These are phyloP conservation scores for Austropuccinia psidii DNA, from an alignment of 1,284 basidiomycete genomes.

Conservation along the genomic window DNA sequence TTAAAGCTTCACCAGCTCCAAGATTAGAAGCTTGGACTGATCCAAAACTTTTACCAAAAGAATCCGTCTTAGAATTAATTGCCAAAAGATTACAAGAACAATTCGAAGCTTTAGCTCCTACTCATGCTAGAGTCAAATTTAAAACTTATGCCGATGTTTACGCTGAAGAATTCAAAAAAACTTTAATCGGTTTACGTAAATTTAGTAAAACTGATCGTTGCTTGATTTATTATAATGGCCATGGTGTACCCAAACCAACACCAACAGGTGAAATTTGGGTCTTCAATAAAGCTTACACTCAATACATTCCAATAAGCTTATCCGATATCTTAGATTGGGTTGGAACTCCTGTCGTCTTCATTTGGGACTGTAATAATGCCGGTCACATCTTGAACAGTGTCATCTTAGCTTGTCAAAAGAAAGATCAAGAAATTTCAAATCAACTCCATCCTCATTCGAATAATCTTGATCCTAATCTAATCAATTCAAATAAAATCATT, in stretches of 20 bases:
- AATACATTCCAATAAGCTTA: constrained; percentile 35
- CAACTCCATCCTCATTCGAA: background rate
- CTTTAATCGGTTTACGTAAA: constrained; percentile 31
- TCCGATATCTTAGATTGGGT: constrained; percentile 33
- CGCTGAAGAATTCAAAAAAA: constrained; percentile 34
- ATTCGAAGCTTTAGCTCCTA: constrained; percentile 33
- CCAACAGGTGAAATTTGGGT: constrained; percentile 35
- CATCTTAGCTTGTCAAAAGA: background rate
- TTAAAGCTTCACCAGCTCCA: constrained; percentile 33
- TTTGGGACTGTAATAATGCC: constrained; percentile 37
- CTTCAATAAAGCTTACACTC: constrained; percentile 36
- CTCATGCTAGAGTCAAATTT: constrained; percentile 32
- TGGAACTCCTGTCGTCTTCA: constrained; percentile 27
- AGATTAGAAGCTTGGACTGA: constrained; percentile 35
- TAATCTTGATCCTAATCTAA: background rate
- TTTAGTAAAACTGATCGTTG: constrained; percentile 23
- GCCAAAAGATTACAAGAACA: constrained; percentile 27
- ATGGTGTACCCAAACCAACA: constrained; percentile 35
- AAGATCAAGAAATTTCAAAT: constrained; percentile 11
- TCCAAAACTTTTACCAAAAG: constrained; percentile 24
- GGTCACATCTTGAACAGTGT: constrained; percentile 29
- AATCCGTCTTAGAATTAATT: constrained; percentile 20
- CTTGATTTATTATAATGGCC: constrained; percentile 35
- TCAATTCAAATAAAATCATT: background rate
- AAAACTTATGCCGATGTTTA: constrained; percentile 31